These are phyloP conservation scores for Colletotrichum navitas DNA, from an alignment of 2,329 filamentous ascomycete genomes.

Conservation along the genomic window DNA sequence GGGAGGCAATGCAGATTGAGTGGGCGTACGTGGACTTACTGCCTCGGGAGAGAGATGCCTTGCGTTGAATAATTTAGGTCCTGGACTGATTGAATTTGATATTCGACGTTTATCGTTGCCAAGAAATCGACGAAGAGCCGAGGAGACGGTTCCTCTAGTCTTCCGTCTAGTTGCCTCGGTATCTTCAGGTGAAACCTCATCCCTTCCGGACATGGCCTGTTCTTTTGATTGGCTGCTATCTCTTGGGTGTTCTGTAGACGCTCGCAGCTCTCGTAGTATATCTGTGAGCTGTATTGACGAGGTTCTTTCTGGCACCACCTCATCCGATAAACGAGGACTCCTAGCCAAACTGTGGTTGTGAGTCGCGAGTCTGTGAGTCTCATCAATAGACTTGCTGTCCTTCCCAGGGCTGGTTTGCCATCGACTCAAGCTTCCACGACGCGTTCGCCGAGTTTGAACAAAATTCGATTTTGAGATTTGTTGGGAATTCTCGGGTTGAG, in stretches of 20 bases:
- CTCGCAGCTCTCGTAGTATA: not conserved
- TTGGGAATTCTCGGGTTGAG: not conserved
- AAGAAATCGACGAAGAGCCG: conserved; percentile 28
- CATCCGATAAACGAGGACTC: conserved; percentile 43
- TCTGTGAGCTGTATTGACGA: conserved; percentile 45
- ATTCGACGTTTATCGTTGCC: not conserved
- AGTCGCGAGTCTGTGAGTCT: too few species aligned
- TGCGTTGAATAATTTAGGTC: not conserved
- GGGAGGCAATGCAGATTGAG: not conserved
- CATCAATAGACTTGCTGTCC: not conserved
- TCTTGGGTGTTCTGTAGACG: not conserved
- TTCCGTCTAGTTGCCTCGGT: conserved; percentile 5
- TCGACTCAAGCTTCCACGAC: not conserved
- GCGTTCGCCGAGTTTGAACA: not conserved
- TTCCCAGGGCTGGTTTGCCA: not conserved
- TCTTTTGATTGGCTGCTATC: not conserved
- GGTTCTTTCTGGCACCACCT: conserved; percentile 47
- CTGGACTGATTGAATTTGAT: conserved; percentile 3
- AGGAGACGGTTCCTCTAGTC: not conserved
- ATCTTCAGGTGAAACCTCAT: not conserved
- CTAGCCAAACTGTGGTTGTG: not conserved
- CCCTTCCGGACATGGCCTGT: not conserved
- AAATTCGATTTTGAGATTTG: not conserved
- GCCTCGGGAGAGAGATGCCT: not conserved
- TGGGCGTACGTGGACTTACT: conserved; percentile 5